Base-by-base conservation (phyloP, 1,284 basidiomycete species). In the Exobasidium rhododendri region DNA sequence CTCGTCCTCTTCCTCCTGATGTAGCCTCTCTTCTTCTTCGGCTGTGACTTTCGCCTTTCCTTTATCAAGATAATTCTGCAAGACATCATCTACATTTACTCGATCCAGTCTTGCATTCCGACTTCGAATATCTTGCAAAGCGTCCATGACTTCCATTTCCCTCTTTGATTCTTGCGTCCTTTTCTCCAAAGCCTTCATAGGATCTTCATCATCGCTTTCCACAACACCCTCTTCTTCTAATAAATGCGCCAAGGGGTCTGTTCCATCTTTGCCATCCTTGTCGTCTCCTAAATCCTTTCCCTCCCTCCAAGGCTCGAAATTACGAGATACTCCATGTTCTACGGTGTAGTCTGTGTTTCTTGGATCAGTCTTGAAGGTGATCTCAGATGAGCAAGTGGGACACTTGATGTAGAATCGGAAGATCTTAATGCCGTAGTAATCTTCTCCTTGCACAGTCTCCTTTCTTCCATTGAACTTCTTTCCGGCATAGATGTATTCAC, bases 391-490 rank as follows among this genome's bases (percentile, higher is more conserved):
- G 62, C 77, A 79, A 52, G 67, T 71, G 2, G 77, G 67, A 61
- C 77, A 79, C 50, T 72, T 73, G 69, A 79, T 78, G 62, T 79
- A 79, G 65, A 79, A 79, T 2, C 77, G 70, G 61, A 80, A 91
- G 65, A 94, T 94, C 81, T 96, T 96, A 84, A 99, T 97, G 13
- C 94, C 94, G 83, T 92, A 92, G 79, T 99, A 99, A 72, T 94
- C 92, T 80, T 98, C 93, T 0, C 91, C 92, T 5, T 92, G 88
- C 14, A 96, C 96, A 0, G 93, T 96, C 83, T 98, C 96, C 80
- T 99, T 98, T 56, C 94, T 86, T 1, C 96, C 96, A 73, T 99
- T 98, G 84, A 99, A 98, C 82, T 98, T 99, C 83, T 97, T 97
- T 50, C 94, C 96, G 80, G 97, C 84, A 75, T 85, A 84, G 51